phyloP scores from a whole-genome alignment of 176 grass and related monocot species.

The Ampelocalamus luodianensis region DNA sequence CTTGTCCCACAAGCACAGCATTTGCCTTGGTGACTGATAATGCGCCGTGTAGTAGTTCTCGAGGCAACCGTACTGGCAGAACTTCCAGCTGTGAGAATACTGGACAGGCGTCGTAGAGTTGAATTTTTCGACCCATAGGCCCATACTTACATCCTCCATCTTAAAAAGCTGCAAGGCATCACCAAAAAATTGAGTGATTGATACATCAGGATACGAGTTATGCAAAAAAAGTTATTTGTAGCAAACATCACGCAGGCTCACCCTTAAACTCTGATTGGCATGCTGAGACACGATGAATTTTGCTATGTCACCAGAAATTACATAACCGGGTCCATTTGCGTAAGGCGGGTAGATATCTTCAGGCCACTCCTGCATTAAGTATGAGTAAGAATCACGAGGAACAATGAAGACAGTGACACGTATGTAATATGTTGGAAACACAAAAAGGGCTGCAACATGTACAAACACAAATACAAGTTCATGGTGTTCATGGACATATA shows the following conservation, averaged over 20 bases:
- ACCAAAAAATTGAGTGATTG: neutral
- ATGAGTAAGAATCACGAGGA: slow-evolving; percentile 18
- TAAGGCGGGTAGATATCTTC: slow-evolving; percentile 94
- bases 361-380: slow-evolving; percentile 80
- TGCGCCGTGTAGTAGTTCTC: slow-evolving; percentile 94
- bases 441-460: neutral
- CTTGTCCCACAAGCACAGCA: slow-evolving; percentile 92
- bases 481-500: slow-evolving; percentile 3
- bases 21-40: slow-evolving; percentile 91
- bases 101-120: slow-evolving; percentile 66
- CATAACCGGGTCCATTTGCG: slow-evolving; percentile 91
- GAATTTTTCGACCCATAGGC: slow-evolving; percentile 91
- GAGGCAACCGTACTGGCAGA: slow-evolving; percentile 91
- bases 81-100: slow-evolving; percentile 96
- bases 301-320: slow-evolving; percentile 88
- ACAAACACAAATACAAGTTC: slow-evolving; percentile 1
- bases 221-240: neutral
- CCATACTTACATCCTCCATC: slow-evolving; percentile 99
- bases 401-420: neutral
- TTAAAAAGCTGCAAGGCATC: slow-evolving; percentile 84
- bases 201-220: slow-evolving; percentile 27
- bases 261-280: slow-evolving; percentile 77
- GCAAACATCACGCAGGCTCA: slow-evolving; percentile 35
- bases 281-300: slow-evolving; percentile 76
- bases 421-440: slow-evolving; percentile 5